Base-by-base conservation (phyloP, 2,329 filamentous ascomycete species). In the Trichoderma polysporum region DNA sequence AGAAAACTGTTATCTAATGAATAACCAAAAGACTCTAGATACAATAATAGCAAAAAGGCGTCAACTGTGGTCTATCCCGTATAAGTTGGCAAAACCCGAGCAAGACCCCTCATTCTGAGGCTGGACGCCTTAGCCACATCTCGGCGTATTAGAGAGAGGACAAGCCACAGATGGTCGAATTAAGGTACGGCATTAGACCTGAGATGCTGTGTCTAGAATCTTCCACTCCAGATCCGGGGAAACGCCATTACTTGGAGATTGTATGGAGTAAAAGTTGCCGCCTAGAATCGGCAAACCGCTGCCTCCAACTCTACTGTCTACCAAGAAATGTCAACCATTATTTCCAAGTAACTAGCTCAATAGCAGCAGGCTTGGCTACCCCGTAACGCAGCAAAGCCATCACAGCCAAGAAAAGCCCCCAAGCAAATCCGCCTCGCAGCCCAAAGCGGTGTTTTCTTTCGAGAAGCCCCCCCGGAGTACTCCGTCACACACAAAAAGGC, bases 201-300 rank as follows among this genome's bases (percentile, higher is more conserved):
- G 27, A 35, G 22, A 39, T 45, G 25, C 22, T 53, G 27, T 19
- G 49, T 41, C 49, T 37, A 33, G 49, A 63, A 63, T 29, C 60
- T 63, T 63, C 60, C 49, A 54, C 17, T 25, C 22, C 19, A 54
- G 35, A 64, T 64, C 60, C 35, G 49, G 49, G 60, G 60, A 47
- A 54, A 45, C 49, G 49, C 49, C 60, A 33, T 47, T 19, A 15
- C 3, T 17, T 27, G 13, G 31, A 49, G 33, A 41, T 25, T 25
- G 41, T 49, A 45, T 47, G 56, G 56, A 45, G 56, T 47, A 50
- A 50, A 12, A 45, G n/a, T 45, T 17, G 41, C 41, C 19, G n/a
- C 41, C 41, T 45, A 45, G 41, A 19, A 45, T 45, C 41, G 4
- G 41, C 41, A 45, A 22, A 19, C 41, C 41, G n/a, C n/a, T n/a